Conservation (phyloP, 2,329 filamentous ascomycete species). For the Elsinoe ampelina region DNA sequence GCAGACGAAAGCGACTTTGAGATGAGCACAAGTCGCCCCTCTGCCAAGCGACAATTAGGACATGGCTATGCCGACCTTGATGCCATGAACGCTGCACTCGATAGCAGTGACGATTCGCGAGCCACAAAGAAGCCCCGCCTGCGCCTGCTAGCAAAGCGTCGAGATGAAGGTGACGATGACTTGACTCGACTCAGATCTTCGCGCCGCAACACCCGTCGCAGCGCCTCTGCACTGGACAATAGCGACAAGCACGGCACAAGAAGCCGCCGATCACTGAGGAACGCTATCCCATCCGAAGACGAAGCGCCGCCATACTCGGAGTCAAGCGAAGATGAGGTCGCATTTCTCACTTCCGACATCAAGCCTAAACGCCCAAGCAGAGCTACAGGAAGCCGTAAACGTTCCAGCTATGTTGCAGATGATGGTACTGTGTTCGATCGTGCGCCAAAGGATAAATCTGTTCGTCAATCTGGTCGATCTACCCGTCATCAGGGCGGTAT, state of each 20-base stretch:
- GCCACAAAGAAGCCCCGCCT: constrained; percentile 1
- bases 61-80: neutral
- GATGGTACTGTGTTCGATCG: constrained; percentile 15
- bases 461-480: constrained; percentile 37
- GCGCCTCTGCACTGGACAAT: neutral
- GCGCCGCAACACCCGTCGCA: neutral
- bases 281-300: constrained; percentile 14
- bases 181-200: neutral
- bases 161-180: constrained; percentile 1
- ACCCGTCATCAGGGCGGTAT: constrained; percentile 40
- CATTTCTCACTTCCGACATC: constrained; percentile 34
- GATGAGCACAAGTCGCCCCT: constrained; percentile 15
- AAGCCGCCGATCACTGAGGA: neutral
- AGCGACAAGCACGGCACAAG: neutral
- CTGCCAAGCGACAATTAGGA: neutral
- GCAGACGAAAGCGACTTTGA: neutral
- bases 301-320: constrained; percentile 14
- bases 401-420: constrained; percentile 16
- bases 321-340: constrained; percentile 11
- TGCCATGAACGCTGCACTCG: neutral
- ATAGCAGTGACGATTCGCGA: neutral
- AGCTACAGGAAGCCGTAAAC: constrained; percentile 24
- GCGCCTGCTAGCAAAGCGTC: neutral
- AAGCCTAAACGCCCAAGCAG: constrained; percentile 25
- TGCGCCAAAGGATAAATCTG: constrained; percentile 18